These are phyloP conservation scores for Blastocystis sp. DNA, from an alignment of 352 stramenopile species.

Conservation along the genomic window DNA sequence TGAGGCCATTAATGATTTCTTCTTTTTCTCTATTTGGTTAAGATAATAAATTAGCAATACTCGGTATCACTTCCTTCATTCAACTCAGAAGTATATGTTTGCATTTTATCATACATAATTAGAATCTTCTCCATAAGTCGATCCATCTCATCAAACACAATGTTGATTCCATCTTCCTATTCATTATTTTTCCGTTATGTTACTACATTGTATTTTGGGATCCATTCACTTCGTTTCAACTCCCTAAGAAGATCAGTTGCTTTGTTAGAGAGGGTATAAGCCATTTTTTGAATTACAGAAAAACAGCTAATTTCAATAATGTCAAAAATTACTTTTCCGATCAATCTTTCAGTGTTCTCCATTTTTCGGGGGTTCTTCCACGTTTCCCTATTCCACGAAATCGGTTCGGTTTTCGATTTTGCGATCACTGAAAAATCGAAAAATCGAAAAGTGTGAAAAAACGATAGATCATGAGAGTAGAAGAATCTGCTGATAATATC, in stretches of 20 bases:
- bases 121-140: slow-evolving; percentile 1
- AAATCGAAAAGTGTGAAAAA: too few species aligned
- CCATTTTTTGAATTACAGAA: slow-evolving; percentile 5
- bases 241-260: slow-evolving; percentile 51
- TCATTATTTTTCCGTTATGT: background rate
- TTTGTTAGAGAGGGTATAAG: slow-evolving; percentile 21
- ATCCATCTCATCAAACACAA: slow-evolving; percentile 56
- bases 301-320: background rate
- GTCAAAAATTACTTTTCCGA: too few species aligned
- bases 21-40: background rate
- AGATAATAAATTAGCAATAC: background rate
- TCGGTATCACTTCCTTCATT: background rate
- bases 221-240: slow-evolving; percentile 51
- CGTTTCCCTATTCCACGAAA: too few species aligned
- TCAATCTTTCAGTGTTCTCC: too few species aligned
- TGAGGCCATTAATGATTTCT: slow-evolving; percentile 6
- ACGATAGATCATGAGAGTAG: too few species aligned
- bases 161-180: slow-evolving; percentile 44
- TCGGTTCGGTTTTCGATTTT: too few species aligned
- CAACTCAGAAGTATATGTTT: background rate
- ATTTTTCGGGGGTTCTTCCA: too few species aligned
- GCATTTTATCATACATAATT: slow-evolving; percentile 23
- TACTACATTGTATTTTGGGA: slow-evolving; percentile 32
- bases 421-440: too few species aligned
- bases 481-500: too few species aligned